Evolutionary conservation across 805 yeast species (phyloP).

Genomic region (Candida dajiaensis): DNA sequence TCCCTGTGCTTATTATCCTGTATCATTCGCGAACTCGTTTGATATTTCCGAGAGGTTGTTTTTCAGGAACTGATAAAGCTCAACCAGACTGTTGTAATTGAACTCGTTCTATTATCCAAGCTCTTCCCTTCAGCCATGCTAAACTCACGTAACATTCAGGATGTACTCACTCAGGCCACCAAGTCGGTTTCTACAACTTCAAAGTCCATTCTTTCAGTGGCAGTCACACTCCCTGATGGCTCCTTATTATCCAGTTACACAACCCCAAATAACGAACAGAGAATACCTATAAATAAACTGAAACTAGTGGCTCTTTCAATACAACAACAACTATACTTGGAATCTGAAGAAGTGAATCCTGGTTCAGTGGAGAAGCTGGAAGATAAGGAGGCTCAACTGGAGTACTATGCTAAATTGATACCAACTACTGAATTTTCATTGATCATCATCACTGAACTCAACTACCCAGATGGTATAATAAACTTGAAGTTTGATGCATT

Average conservation of each 20-base stretch:
- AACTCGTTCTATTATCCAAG: not conserved
- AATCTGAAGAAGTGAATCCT: not conserved
- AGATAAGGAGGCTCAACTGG: constrained; percentile 5
- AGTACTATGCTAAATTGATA: constrained; percentile 5
- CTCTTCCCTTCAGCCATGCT: not conserved
- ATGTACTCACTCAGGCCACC: constrained; percentile 4
- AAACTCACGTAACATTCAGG: constrained; percentile 5
- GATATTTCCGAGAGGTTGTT: not conserved
- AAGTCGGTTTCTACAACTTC: constrained; percentile 4
- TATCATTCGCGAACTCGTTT: not conserved
- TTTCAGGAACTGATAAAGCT: not conserved
- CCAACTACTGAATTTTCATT: constrained; percentile 17
- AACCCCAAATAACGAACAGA: not conserved
- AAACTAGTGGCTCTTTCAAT: constrained; percentile 4
- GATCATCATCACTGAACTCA: constrained; percentile 17
- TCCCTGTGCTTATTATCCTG: too few relatives aligned
- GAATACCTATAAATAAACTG: not conserved
- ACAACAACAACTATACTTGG: not conserved
- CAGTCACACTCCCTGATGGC: constrained; percentile 8
- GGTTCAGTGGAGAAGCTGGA: constrained; percentile 4
- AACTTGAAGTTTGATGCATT: constrained; percentile 14
- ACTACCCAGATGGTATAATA: constrained; percentile 21
- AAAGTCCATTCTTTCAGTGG: constrained; percentile 1
- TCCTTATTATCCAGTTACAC: constrained; percentile 5
- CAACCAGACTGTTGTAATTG: not conserved